phyloP scores from a whole-genome alignment of 768 basidiomycete species.

The Austroboletus eburneus region DNA sequence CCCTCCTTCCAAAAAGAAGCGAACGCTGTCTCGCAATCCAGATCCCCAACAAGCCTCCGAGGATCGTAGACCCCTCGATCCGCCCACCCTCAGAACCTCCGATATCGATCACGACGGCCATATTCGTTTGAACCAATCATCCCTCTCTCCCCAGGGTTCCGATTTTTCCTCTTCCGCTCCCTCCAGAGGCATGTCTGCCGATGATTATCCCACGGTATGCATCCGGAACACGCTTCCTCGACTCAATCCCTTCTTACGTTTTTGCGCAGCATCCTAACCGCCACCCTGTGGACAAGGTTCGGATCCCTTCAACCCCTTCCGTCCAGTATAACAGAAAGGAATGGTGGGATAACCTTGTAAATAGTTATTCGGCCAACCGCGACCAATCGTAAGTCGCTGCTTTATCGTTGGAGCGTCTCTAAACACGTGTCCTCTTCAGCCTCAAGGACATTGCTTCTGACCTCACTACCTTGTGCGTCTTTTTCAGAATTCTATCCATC shows the following conservation, averaged over 20 bases:
- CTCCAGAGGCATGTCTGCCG: conserved; percentile 26
- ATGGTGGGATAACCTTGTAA: conserved; percentile 50
- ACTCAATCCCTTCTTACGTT: conserved; percentile 2
- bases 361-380: conserved; percentile 37
- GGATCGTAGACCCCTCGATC: conserved; percentile 27
- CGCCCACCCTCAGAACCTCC: conserved; percentile 22
- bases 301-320: conserved; percentile 26
- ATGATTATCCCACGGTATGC: conserved; percentile 26
- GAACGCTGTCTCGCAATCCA: conserved; percentile 31
- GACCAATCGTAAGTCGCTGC: conserved; percentile 38
- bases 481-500: neutral
- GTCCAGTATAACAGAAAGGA: conserved; percentile 33
- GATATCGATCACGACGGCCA: conserved; percentile 24
- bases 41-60: conserved; percentile 31
- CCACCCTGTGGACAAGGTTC: conserved; percentile 25
- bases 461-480: conserved; percentile 49
- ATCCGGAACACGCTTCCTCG: neutral
- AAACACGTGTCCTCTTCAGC: conserved; percentile 27
- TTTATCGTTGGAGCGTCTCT: neutral
- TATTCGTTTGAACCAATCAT: conserved; percentile 26
- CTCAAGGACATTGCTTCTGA: conserved; percentile 48
- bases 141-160: conserved; percentile 31
- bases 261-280: conserved; percentile 25
- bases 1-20: conserved; percentile 53
- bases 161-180: conserved; percentile 28